Percentiles rank a stretch among this genome's conserved stretches.
Evolutionary conservation across 352 stramenopile genomes (phyloP).

Genomic region (Phytophthora nicotianae): DNA sequence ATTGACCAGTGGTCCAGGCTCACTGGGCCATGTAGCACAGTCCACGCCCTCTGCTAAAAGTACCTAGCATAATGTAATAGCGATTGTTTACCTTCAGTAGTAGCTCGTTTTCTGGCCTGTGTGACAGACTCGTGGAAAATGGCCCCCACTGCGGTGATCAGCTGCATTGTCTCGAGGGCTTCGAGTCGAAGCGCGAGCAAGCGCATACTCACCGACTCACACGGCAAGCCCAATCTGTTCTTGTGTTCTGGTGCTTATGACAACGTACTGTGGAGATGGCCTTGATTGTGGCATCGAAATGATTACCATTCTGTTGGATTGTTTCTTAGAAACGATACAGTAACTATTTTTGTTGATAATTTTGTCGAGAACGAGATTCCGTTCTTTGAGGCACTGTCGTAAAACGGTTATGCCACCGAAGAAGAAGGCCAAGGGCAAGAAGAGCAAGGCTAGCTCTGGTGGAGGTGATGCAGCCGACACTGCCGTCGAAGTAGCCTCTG

Average conservation of each 20-base stretch:
- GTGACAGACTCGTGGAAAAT: too few species aligned
- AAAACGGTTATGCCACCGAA: conserved; percentile 40
- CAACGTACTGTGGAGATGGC: too few species aligned
- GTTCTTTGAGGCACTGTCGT: conserved; percentile 5
- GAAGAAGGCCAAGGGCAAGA: conserved; percentile 49
- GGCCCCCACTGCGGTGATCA: too few species aligned
- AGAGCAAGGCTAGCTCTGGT: conserved; percentile 24
- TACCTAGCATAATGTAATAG: too few species aligned
- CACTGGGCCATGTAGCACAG: conserved; percentile 9
- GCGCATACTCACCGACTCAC: too few species aligned
- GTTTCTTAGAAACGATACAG: background rate
- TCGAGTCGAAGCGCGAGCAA: too few species aligned
- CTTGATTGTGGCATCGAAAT: conserved; percentile 9
- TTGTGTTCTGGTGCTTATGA: too few species aligned
- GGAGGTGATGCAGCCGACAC: conserved; percentile 18
- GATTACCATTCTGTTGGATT: background rate
- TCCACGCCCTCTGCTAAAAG: too few species aligned
- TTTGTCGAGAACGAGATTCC: background rate
- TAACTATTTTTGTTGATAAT: conserved; percentile 24
- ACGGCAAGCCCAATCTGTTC: too few species aligned
- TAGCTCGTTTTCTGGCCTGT: conserved; percentile 11
- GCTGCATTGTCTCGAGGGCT: too few species aligned
- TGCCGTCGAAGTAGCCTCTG: conserved; percentile 15
- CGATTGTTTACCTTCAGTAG: background rate
- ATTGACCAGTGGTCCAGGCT: too few species aligned